phyloP scores from a whole-genome alignment of 2,329 filamentous ascomycete genomes.

The Emergomyces orientalis region DNA sequence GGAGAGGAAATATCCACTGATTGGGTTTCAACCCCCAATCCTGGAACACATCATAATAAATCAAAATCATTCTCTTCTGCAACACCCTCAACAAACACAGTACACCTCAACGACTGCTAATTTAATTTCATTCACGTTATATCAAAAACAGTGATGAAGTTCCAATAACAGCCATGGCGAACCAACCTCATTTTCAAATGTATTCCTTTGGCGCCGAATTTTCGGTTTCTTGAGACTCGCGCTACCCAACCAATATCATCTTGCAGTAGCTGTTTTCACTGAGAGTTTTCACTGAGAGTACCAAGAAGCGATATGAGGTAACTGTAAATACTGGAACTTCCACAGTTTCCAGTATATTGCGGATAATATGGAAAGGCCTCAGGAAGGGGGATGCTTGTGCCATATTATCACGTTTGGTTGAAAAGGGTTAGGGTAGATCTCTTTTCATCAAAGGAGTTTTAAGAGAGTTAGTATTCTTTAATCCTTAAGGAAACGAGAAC shows the following conservation, averaged over 20 bases:
- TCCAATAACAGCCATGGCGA: neutral
- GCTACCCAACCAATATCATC: too few relatives aligned
- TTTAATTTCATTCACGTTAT: neutral
- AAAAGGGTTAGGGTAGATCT: neutral
- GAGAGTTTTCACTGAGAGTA: too few relatives aligned
- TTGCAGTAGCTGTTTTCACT: too few relatives aligned
- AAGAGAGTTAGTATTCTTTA: neutral
- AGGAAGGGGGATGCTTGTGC: neutral
- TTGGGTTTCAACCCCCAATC: neutral
- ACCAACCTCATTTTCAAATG: too few relatives aligned
- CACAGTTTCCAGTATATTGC: neutral
- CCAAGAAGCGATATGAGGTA: neutral
- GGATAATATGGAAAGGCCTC: neutral
- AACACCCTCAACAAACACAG: neutral
- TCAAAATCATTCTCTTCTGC: neutral
- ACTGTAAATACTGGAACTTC: neutral
- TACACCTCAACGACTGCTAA: neutral
- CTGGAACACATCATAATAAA: neutral
- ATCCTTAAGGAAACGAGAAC: neutral
- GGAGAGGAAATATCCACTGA: constrained; percentile 1
- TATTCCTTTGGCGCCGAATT: neutral
- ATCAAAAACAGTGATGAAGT: neutral
- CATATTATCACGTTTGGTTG: neutral
- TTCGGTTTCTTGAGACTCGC: neutral
- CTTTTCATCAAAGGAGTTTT: neutral